These are phyloP conservation scores for Ilyonectria mors-panacis DNA, from an alignment of 2,329 filamentous ascomycete species.

Conservation along the genomic window DNA sequence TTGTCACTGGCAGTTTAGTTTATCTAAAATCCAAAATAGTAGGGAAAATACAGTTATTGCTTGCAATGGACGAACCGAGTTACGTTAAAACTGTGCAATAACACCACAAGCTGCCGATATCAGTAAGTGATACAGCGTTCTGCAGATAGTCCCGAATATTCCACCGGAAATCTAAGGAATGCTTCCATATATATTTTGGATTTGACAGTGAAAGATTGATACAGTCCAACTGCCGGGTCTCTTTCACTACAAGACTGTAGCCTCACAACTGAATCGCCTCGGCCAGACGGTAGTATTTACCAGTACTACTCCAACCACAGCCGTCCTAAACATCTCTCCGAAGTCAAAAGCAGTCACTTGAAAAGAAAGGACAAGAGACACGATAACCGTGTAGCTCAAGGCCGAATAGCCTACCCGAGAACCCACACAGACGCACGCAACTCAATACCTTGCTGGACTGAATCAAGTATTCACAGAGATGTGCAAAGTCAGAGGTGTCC, in stretches of 20 bases:
- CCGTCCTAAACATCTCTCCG: neutral
- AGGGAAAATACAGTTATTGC: too few species aligned
- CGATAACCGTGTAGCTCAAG: neutral
- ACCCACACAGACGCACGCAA: neutral
- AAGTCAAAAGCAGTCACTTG: neutral
- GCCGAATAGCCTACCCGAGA: neutral
- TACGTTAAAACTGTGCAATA: neutral
- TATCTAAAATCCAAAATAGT: too few species aligned
- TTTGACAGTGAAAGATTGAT: neutral
- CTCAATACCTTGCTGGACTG: neutral
- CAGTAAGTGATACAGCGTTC: neutral
- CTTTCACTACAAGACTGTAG: neutral
- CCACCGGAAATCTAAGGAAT: neutral
- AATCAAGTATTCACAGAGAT: conserved; percentile 1
- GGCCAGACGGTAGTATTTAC: neutral
- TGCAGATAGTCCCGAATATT: neutral
- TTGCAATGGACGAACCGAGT: neutral
- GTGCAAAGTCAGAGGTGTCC: conserved; percentile 27
- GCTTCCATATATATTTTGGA: too few species aligned
- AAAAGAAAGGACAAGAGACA: neutral
- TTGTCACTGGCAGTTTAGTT: too few species aligned
- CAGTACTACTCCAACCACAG: neutral
- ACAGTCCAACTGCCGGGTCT: neutral
- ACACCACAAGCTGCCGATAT: neutral
- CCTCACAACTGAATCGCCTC: neutral